Evolutionary conservation across 495 filamentous ascomycete genomes (phyloP).

Genomic region (Neurospora sp.): DNA sequence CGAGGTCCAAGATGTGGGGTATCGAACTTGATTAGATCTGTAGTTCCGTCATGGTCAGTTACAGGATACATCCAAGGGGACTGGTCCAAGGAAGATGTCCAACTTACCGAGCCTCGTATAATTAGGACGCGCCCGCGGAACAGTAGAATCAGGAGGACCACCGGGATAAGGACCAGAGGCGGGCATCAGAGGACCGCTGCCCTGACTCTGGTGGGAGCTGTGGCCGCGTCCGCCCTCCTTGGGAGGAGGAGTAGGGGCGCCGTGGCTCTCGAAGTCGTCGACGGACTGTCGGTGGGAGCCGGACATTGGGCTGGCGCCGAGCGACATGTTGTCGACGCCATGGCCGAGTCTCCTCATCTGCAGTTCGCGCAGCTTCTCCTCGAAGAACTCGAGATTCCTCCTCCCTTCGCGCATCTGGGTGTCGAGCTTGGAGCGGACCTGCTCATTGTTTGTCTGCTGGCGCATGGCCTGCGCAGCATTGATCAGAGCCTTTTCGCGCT

Average conservation of each 20-base stretch:
- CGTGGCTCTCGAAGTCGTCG: conserved; percentile 35
- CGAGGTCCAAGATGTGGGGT: conserved; percentile 90
- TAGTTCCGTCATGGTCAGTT: not conserved
- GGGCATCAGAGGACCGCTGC: conserved; percentile 66
- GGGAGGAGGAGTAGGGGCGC: conserved; percentile 50
- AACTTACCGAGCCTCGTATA: conserved; percentile 89
- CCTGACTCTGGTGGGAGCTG: conserved; percentile 25
- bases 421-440: conserved; percentile 79
- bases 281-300: conserved; percentile 23
- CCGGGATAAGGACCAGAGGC: conserved; percentile 71
- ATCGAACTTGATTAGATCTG: conserved; percentile 98
- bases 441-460: conserved; percentile 84
- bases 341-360: conserved; percentile 67
- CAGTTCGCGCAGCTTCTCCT: conserved; percentile 79
- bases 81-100: not conserved
- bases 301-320: conserved; percentile 32
- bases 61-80: not conserved
- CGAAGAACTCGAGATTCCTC: conserved; percentile 87
- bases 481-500: conserved; percentile 93
- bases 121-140: conserved; percentile 72
- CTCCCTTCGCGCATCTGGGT: conserved; percentile 86
- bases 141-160: conserved; percentile 53
- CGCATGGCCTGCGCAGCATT: conserved; percentile 89
- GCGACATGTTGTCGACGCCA: conserved; percentile 51
- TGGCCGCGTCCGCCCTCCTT: conserved; percentile 43